These are phyloP conservation scores for Fusarium beomiforme DNA, from an alignment of 2,329 filamentous ascomycete species.

Conservation along the genomic window DNA sequence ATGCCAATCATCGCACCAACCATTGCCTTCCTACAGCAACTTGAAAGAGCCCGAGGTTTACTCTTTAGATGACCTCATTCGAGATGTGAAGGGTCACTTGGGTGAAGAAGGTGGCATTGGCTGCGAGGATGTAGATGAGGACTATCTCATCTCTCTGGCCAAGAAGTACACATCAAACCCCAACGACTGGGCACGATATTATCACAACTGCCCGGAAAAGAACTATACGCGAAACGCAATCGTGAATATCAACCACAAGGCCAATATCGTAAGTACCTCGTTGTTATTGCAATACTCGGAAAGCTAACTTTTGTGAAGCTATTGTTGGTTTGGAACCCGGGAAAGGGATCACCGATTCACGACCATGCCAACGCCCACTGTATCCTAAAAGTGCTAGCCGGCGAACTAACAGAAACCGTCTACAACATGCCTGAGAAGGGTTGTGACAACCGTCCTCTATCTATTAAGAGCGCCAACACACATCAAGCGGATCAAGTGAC, in stretches of 20 bases:
- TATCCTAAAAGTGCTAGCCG: constrained; percentile 9
- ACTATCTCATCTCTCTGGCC: not conserved
- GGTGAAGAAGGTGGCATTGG: constrained; percentile 3
- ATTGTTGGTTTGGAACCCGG: constrained; percentile 11
- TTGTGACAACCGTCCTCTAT: not conserved
- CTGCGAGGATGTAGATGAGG: constrained; percentile 6
- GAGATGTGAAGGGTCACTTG: not conserved
- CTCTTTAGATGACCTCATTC: not conserved
- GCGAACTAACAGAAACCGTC: constrained; percentile 7
- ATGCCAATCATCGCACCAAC: not conserved
- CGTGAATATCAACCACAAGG: constrained; percentile 7
- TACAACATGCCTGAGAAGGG: not conserved
- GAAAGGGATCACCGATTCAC: constrained; percentile 12
- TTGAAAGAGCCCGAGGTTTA: not conserved
- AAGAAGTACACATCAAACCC: constrained; percentile 8
- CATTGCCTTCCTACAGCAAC: not conserved
- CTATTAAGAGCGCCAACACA: not conserved
- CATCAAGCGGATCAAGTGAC: constrained; percentile 11
- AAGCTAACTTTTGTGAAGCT: not conserved
- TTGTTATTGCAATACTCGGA: rapidly evolving
- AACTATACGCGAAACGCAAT: constrained; percentile 10
- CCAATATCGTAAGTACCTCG: not conserved
- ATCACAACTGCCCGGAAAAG: constrained; percentile 12
- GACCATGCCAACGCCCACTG: constrained; percentile 18
- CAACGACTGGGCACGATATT: constrained; percentile 8